These are phyloP conservation scores for Xenoacremonium recifei DNA, from an alignment of 2,329 filamentous ascomycete species.

Conservation along the genomic window DNA sequence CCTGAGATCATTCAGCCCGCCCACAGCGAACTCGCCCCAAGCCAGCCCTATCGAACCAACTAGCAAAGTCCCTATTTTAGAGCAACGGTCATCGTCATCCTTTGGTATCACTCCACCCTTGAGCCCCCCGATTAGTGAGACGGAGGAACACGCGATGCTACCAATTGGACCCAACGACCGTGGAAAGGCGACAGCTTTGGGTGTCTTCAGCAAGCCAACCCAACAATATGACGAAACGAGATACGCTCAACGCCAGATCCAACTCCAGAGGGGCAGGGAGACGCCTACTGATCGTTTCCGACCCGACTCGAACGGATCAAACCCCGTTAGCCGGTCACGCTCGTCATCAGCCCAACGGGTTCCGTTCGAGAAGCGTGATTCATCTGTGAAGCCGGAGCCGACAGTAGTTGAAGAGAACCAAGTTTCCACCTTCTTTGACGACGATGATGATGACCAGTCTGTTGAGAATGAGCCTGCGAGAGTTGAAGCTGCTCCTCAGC, in stretches of 20 bases:
- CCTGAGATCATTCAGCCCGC: slow-evolving; percentile 57
- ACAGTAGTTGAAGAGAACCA: slow-evolving; percentile 32
- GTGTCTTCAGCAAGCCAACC: slow-evolving; percentile 65
- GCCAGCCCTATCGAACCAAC: slow-evolving; percentile 37
- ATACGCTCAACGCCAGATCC: slow-evolving; percentile 77
- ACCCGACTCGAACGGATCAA: slow-evolving; percentile 44
- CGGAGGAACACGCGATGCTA: slow-evolving; percentile 63
- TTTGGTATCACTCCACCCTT: slow-evolving; percentile 38
- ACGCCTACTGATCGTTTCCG: slow-evolving; percentile 50
- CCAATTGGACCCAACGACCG: slow-evolving; percentile 72
- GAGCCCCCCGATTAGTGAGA: slow-evolving; percentile 65
- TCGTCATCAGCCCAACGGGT: slow-evolving; percentile 45
- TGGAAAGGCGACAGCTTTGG: slow-evolving; percentile 75
- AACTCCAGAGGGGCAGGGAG: slow-evolving; percentile 74
- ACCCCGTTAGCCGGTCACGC: slow-evolving; percentile 40
- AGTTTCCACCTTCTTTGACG: slow-evolving; percentile 43
- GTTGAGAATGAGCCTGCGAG: slow-evolving; percentile 6
- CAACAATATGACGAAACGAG: slow-evolving; percentile 81
- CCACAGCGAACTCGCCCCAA: slow-evolving; percentile 38
- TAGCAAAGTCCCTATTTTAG: slow-evolving; percentile 33
- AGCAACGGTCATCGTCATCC: slow-evolving; percentile 26
- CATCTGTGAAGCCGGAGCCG: slow-evolving; percentile 27
- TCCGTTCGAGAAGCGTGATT: slow-evolving; percentile 31
- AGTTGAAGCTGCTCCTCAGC: slow-evolving; percentile 29
- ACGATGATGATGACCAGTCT: slow-evolving; percentile 42